Percentiles rank a stretch among this genome's conserved stretches.
Conservation (phyloP, 345 rosid species). For the Pugionium dolabratum region DNA sequence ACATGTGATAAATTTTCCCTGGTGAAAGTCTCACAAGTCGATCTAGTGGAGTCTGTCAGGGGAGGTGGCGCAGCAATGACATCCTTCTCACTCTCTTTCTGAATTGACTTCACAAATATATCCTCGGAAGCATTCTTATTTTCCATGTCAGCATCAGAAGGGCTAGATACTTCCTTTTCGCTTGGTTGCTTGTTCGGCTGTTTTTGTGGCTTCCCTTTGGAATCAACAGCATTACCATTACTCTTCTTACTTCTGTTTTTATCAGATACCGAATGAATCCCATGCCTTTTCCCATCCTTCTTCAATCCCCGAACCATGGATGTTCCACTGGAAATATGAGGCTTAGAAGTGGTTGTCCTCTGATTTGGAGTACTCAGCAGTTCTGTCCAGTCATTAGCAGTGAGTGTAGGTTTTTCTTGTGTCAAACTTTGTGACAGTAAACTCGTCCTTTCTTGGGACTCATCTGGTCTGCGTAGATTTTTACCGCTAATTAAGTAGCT, state of each 20-base stretch:
- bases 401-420: conserved; percentile 50
- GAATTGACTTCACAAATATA: conserved; percentile 24
- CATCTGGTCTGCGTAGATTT: conserved; percentile 28
- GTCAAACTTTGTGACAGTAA: conserved; percentile 28
- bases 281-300: conserved; percentile 54
- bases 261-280: conserved; percentile 44
- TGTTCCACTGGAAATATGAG: conserved; percentile 45
- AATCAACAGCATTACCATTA: conserved; percentile 37
- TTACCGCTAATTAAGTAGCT: conserved; percentile 28
- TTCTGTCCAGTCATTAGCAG: conserved; percentile 90
- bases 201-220: conserved; percentile 36
- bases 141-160: conserved; percentile 54
- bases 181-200: conserved; percentile 52
- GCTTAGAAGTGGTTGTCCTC: conserved; percentile 36
- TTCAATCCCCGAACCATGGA: conserved; percentile 48
- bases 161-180: conserved; percentile 55
- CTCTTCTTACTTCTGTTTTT: conserved; percentile 51
- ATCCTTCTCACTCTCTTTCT: conserved; percentile 44
- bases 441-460: conserved; percentile 38
- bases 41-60: conserved; percentile 37
- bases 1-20: conserved; percentile 30
- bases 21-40: conserved; percentile 33
- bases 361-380: conserved; percentile 59
- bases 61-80: conserved; percentile 38
- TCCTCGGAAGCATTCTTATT: conserved; percentile 23